Base-by-base conservation (phyloP, 2,329 filamentous ascomycete species). In the Aspergillus vadensis region DNA sequence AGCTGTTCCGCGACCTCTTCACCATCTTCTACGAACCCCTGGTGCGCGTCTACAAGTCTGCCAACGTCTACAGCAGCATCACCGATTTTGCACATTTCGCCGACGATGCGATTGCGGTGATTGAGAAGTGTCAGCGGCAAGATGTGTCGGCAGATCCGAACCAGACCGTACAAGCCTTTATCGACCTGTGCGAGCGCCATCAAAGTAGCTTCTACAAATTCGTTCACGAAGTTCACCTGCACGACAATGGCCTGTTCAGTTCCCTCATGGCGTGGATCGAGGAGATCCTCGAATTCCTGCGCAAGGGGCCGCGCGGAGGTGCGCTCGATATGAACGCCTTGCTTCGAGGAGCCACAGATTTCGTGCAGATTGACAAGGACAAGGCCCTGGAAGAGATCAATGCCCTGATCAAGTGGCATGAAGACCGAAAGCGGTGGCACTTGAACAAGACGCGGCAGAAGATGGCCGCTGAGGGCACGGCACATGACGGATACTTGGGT, bases 161-260 rank as follows among this genome's bases (percentile, higher is more conserved):
- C 75, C 93, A 97, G 80, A 99, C 95, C 0, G 95, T 99, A 1
- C 95, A 99, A 75, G 90, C 92, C 15, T 99, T 99, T 72, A 99
- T 99, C 71, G 95, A 99, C 72, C 85, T 99, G 21, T 99, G 95
- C 76, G 90, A 91, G 67, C 87, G 95, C 47, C 95, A 99, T 75
- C 92, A 99, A 77, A 88, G 96, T 74, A 96, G 96, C 78, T 94
- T 99, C 74, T 99, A 98, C 84, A 98, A 97, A 76, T 99, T 99
- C 75, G 90, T 99, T 3, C 95, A 99, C 75, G 95, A 99, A 78
- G 94, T 99, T 0, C 95, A 99, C 73, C 88, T 91, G 6, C 94
- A 99, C 70, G 95, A 99, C 74, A 96, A 99, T 65, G 95, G 95
- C 0, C 85, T 99, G 1, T 99, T 99, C 70, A 93, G 92, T 38